Base-by-base conservation (phyloP, 106 monocot genomes). In the Allium fistulosum region DNA sequence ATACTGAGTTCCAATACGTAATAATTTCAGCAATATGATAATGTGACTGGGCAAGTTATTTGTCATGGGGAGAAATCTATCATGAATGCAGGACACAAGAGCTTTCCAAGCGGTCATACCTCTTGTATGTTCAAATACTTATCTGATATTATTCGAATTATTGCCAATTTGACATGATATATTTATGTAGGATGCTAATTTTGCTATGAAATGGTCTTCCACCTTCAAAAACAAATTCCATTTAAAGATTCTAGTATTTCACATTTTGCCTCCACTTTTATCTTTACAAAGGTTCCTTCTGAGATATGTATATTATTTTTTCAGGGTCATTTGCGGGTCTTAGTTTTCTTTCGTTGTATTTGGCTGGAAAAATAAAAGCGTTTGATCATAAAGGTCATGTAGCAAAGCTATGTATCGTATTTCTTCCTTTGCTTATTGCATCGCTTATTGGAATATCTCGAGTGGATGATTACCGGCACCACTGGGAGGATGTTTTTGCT, bases 401-500 rank as follows among this genome's bases (percentile, higher is more conserved):
- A n/a, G 73, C 78, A 22, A 93, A 93, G 63, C 83, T 93, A 22
- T 93, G 92, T 62, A 59, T 93, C 49, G 72, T 88, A 37, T 75
- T 93, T 73, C 63, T 85, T 77, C 92, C 85, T 28, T 50, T 93
- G n/a, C 74, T 83, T 48, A 12, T 57, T 14, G 92, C 92, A 61
- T 71, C 77, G 2, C 72, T 93, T 16, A 74, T 93, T 67, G 92
- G 78, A n/a, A 77, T 93, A 46, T 92, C 92, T 61, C 46, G 82
- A 63, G 74, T 92, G 52, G 80, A 88, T 79, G 88, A 93, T 65
- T 93, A 93, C 73, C 52, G 79, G 64, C 92, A 93, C 66, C 88
- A 93, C 13, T 93, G 92, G 92, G 63, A 83, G 48, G 92, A 93
- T 81, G 88, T 93, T 15, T 86, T 93, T 77, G 85, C 72, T 71